Percentiles rank a stretch among this genome's conserved stretches.
Conservation (phyloP, 2,329 filamentous ascomycete genomes). For the Sporothrix euskadiensis region DNA sequence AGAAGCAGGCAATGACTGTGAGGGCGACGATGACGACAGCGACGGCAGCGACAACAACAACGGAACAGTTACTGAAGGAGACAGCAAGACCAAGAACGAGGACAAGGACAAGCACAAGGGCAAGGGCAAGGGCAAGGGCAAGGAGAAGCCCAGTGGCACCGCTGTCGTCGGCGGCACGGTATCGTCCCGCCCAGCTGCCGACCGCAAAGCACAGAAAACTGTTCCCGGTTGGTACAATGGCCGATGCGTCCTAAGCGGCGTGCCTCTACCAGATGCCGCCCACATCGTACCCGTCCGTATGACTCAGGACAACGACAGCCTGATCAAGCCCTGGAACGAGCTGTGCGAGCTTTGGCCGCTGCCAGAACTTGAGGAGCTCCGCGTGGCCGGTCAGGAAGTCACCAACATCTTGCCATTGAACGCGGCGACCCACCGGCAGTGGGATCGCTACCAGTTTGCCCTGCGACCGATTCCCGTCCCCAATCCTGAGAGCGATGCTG, state of each 20-base stretch:
- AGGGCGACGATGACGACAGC: no score
- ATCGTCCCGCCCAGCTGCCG: no score
- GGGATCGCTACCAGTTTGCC: not conserved
- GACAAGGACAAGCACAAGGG: no score
- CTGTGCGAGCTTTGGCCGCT: not conserved
- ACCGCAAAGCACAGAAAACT: not conserved
- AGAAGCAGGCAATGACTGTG: no score
- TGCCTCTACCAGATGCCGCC: not conserved
- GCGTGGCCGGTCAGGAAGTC: not conserved
- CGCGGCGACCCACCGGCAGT: constrained; percentile 6
- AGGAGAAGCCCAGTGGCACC: no score
- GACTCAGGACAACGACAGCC: not conserved
- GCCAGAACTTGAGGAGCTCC: not conserved
- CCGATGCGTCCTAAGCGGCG: not conserved
- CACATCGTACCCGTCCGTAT: not conserved
- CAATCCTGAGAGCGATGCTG: not conserved
- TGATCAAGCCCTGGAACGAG: not conserved
- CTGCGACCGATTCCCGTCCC: constrained; percentile 7
- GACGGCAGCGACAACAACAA: no score
- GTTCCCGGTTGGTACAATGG: not conserved
- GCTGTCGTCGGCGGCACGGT: no score
- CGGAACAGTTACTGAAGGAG: no score
- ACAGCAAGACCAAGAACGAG: no score
- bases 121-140: no score
- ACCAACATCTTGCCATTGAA: constrained; percentile 2